These are phyloP conservation scores for Globisporangium polare DNA, from an alignment of 352 stramenopile species.

Conservation along the genomic window DNA sequence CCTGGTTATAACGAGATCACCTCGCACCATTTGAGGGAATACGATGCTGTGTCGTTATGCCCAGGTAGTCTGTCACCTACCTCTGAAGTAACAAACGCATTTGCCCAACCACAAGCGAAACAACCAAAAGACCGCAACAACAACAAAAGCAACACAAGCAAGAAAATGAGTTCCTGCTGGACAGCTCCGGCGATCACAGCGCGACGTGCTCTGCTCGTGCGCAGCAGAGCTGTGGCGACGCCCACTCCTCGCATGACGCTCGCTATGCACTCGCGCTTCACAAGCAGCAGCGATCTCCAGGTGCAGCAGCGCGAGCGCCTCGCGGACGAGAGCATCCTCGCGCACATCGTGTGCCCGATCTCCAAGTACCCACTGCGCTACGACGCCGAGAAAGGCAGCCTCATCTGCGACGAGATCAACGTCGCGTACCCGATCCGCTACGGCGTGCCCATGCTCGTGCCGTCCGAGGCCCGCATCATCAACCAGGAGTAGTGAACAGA, in stretches of 20 bases:
- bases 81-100: not conserved
- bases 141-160: not conserved
- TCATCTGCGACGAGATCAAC: slow-evolving; percentile 81
- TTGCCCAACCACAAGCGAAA: not conserved
- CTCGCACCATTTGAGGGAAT: no score
- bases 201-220: slow-evolving; percentile 4
- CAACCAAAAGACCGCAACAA: slow-evolving; percentile 4
- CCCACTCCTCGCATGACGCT: not conserved
- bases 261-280: not conserved
- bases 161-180: slow-evolving; percentile 5
- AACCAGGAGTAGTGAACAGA: slow-evolving; percentile 12
- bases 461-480: slow-evolving; percentile 69
- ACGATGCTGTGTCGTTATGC: no score
- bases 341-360: slow-evolving; percentile 82
- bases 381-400: slow-evolving; percentile 42
- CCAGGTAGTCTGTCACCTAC: no score
- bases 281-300: not conserved
- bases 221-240: not conserved
- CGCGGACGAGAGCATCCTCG: slow-evolving; percentile 61
- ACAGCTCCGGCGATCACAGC: not conserved
- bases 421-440: slow-evolving; percentile 83
- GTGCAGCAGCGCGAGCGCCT: slow-evolving; percentile 24
- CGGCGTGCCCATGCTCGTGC: slow-evolving; percentile 69
- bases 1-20: not conserved
- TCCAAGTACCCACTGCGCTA: slow-evolving; percentile 83